Percentiles rank a stretch among this genome's conserved stretches.
These are phyloP conservation scores for Pholiota adiposa DNA, from an alignment of 1,284 basidiomycete species.

Conservation along the genomic window DNA sequence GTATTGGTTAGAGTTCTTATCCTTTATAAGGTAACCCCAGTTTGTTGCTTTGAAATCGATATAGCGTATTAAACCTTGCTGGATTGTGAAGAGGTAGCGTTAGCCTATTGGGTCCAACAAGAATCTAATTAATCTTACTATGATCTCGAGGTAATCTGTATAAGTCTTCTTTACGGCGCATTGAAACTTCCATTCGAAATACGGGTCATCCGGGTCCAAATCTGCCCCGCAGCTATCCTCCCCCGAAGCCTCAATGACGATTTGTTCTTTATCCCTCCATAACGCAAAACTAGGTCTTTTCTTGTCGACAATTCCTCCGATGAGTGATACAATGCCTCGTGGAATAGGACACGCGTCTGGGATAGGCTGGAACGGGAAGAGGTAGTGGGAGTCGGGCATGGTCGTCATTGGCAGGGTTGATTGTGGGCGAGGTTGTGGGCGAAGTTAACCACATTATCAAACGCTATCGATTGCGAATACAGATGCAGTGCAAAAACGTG, in stretches of 20 bases:
- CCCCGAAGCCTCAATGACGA: background rate
- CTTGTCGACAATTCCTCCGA: background rate
- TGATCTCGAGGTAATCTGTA: background rate
- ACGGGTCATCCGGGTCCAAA: background rate
- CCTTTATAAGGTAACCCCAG: slow-evolving; percentile 45
- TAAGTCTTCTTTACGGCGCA: background rate
- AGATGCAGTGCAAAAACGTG: background rate
- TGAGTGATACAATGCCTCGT: background rate
- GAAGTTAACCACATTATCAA: background rate
- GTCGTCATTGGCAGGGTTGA: background rate
- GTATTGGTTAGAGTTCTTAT: slow-evolving; percentile 33
- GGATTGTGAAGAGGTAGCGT: background rate
- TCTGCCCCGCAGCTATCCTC: background rate
- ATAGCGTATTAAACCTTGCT: slow-evolving; percentile 43
- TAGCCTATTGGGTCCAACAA: background rate
- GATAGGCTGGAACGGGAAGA: background rate
- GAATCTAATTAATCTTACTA: background rate
- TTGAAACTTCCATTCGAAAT: background rate
- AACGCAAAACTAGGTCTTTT: background rate
- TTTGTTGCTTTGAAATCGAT: slow-evolving; percentile 46
- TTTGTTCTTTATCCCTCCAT: background rate
- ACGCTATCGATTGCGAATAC: background rate
- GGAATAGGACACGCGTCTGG: background rate
- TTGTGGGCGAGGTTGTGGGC: background rate
- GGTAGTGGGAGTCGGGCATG: background rate